Evolutionary conservation across 192 early-diverging fungal species (phyloP), one percentile per base, ranked within the genome.

Genomic region (Entomortierella beljakovae): DNA sequence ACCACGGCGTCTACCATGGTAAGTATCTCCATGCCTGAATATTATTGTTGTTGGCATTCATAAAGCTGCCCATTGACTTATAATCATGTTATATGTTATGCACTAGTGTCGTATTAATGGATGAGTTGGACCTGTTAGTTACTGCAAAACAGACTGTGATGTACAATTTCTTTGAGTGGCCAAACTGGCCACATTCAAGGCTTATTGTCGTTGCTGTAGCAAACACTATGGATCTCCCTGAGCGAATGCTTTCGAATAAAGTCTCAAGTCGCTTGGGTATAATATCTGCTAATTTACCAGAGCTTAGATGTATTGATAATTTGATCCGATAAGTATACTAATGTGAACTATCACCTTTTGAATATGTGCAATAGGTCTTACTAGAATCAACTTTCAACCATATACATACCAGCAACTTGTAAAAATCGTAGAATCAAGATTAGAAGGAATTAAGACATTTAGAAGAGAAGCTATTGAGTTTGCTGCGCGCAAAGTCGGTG

Each of bases 111-210:
- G 93, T 99, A 2, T 71, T 99, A 51, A 93, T 99, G 88, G 98
- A 99, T 72, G 98, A 99, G 81, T 85, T 99, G 43, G 98, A 99
- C 80, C 76, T 98, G 13, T 81, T 99, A 23, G 94, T 97, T 7
- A 96, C 95, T 1, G 91, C 93, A 64, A 94, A 93, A 53, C 97
- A 98, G 68, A 87, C 88, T 2, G 93, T 99, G 49, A 93, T 99
- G 86, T 99, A 98, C 83, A 99, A 98, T 76, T 95, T 99, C 68
- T 98, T 99, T 64, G 95, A 98, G 52, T 99, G 97, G 97, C 96
- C 98, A 20, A 93, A 91, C 49, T 87, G 93, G 26, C 82, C 88
- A 10, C 83, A 93, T 66, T 94, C 96, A 16, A 85, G 90, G 63
- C 80, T 99, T 16, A 93, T 98, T 66, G 93, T 99, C 3, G 83